Evolutionary conservation across 306 rosid genomes (phyloP).

Genomic region (Quillaja saponaria): DNA sequence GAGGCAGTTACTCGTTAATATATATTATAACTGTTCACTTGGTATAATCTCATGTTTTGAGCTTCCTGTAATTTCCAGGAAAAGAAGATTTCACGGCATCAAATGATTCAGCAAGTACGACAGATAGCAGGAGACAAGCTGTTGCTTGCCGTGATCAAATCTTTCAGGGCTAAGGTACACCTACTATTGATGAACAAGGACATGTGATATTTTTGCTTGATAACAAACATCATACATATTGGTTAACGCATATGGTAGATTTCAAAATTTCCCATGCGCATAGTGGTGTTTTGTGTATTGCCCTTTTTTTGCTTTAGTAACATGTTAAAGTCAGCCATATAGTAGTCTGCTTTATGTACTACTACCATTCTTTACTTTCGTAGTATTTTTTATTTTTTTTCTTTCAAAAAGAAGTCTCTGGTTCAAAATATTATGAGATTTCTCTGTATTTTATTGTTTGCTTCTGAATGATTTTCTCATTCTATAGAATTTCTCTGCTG

Average conservation of each 20-base stretch:
- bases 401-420: too few species aligned
- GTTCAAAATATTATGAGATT: too few species aligned
- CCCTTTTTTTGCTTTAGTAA: too few species aligned
- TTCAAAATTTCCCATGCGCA: too few species aligned
- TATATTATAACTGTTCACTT: conserved; percentile 3
- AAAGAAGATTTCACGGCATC: conserved; percentile 53
- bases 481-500: too few species aligned
- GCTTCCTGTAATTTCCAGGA: conserved; percentile 47
- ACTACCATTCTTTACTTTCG: too few species aligned
- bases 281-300: too few species aligned
- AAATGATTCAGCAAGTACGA: conserved; percentile 60
- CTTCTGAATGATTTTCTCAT: too few species aligned
- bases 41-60: neutral
- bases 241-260: neutral
- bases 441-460: too few species aligned
- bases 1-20: neutral
- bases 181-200: neutral
- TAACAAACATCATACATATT: conserved; percentile 5
- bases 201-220: conserved; percentile 6
- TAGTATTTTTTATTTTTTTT: too few species aligned
- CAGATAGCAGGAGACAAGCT: conserved; percentile 69
- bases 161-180: conserved; percentile 60
- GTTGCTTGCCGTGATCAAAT: conserved; percentile 55
- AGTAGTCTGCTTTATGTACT: too few species aligned
- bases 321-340: too few species aligned